Base-by-base conservation (phyloP, 495 filamentous ascomycete species). In the Xylaria castorea region DNA sequence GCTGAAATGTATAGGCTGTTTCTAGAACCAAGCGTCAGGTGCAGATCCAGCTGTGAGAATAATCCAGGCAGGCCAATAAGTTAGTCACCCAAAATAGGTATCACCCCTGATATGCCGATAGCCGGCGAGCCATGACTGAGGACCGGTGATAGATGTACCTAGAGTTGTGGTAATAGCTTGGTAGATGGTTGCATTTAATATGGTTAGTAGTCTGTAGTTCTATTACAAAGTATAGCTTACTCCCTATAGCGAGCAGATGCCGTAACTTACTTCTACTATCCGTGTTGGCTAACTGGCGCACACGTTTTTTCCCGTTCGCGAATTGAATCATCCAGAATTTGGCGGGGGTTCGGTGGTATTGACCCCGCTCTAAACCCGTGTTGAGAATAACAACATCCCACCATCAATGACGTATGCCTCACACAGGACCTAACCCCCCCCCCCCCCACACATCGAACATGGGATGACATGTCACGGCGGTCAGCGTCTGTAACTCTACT, bases 391-490 rank as follows among this genome's bases (percentile, higher is more conserved):
- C 42, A 48, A 63, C 68, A 70, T 70, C 55, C 68, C 57, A 70
- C 68, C 14, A 36, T 30, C 67, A 18, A 70, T 70, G 68, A 70
- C 68, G 68, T 70, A 70, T 50, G 55, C 27, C 40, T 55, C 42
- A 42, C 57, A 58, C 40, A 69, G 20, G 30, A 7, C 50, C 22
- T 14, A 12, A 38, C 3, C 1, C 20, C 66, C 66, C 66, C 66
- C 44, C 66, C 3, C 1, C 20, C 66, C 66, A 50, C 66, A 57
- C 66, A 42, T 68, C 2, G 34, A n/a, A 42, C 30, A 44, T 16
- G 48, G 32, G 66, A 27, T 55, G 66, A 36, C 50, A 55, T 40
- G 34, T 68, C 48, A 68, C 25, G 8, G n/a, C 32, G 36, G 22
- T 44, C 66, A 44, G 22, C 50, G 11, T 68, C 66, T 55, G n/a